Conservation (phyloP, 2,329 filamentous ascomycete species). For the Tolypocladium ovalisporum region DNA sequence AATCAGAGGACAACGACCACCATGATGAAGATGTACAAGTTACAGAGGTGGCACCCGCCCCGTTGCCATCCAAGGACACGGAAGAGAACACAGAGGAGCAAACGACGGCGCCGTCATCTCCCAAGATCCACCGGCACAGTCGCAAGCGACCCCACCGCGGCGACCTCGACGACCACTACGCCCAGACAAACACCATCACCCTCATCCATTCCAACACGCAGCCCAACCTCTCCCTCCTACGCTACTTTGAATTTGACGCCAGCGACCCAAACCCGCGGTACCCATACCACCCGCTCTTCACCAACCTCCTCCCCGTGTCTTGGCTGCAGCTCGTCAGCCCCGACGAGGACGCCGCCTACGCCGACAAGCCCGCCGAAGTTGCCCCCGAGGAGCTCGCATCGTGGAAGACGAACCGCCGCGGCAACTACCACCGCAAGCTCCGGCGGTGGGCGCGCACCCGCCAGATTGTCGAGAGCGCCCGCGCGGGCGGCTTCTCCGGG, state of each 20-base stretch:
- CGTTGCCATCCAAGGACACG: neutral
- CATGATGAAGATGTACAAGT: neutral
- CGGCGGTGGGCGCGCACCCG: slow-evolving; percentile 67
- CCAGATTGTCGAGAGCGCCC: slow-evolving; percentile 62
- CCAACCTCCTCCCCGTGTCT: slow-evolving; percentile 70
- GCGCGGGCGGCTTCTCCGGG: slow-evolving; percentile 69
- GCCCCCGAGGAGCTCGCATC: slow-evolving; percentile 49
- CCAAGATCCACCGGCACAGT: slow-evolving; percentile 11
- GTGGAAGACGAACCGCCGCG: slow-evolving; percentile 74
- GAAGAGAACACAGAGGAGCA: neutral
- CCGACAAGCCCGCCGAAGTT: slow-evolving; percentile 48
- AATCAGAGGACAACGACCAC: neutral
- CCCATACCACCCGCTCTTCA: slow-evolving; percentile 67
- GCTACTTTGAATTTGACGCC: slow-evolving; percentile 80
- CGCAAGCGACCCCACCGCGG: slow-evolving; percentile 21
- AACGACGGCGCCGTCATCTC: slow-evolving; percentile 5
- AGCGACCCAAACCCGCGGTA: slow-evolving; percentile 46
- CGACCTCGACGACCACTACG: slow-evolving; percentile 55
- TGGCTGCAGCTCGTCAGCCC: slow-evolving; percentile 89
- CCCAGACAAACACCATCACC: slow-evolving; percentile 65
- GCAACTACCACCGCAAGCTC: slow-evolving; percentile 81
- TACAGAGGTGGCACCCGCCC: neutral
- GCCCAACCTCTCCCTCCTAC: slow-evolving; percentile 76
- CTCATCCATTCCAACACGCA: slow-evolving; percentile 73
- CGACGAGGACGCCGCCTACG: slow-evolving; percentile 61